A percentile compares a stretch with the other conserved stretches of the same genome.
Conservation (phyloP, 495 filamentous ascomycete species). For the Penicillium paradoxum region DNA sequence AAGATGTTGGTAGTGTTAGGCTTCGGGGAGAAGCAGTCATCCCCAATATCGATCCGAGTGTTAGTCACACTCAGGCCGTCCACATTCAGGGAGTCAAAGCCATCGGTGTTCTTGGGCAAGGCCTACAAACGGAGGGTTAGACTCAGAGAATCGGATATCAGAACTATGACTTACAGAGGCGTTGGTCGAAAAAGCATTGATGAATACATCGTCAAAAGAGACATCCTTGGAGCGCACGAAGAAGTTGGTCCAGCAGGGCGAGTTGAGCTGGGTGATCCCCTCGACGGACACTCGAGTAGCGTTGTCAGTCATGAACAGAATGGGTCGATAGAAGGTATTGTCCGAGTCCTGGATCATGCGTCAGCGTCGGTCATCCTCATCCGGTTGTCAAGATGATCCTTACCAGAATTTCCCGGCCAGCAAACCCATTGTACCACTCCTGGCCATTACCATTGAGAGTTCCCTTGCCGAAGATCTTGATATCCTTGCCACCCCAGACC, state of each 20-base stretch:
- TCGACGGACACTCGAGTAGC: constrained; percentile 50
- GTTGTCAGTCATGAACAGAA: constrained; percentile 53
- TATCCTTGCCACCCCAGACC: constrained; percentile 54
- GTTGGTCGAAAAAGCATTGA: constrained; percentile 51
- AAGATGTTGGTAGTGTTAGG: constrained; percentile 54
- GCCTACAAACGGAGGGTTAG: constrained; percentile 17
- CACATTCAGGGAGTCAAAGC: constrained; percentile 52
- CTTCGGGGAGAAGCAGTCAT: constrained; percentile 58
- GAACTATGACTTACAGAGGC: constrained; percentile 25
- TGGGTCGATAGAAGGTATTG: constrained; percentile 51
- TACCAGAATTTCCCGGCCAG: constrained; percentile 43
- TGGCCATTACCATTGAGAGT: constrained; percentile 54
- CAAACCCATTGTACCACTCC: constrained; percentile 46
- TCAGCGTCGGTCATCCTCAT: background rate
- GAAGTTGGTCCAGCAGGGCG: constrained; percentile 57
- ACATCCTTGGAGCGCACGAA: constrained; percentile 50
- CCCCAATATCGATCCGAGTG: constrained; percentile 48
- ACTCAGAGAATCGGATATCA: background rate
- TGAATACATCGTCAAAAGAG: constrained; percentile 47
- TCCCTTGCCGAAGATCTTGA: constrained; percentile 52
- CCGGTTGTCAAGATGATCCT: background rate
- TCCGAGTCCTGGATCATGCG: constrained; percentile 33
- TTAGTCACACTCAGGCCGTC: constrained; percentile 47
- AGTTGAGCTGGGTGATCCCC: constrained; percentile 53
- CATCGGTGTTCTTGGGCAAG: constrained; percentile 53